Base-by-base conservation (phyloP, 495 filamentous ascomycete species). In the Penicillium cinerascens region DNA sequence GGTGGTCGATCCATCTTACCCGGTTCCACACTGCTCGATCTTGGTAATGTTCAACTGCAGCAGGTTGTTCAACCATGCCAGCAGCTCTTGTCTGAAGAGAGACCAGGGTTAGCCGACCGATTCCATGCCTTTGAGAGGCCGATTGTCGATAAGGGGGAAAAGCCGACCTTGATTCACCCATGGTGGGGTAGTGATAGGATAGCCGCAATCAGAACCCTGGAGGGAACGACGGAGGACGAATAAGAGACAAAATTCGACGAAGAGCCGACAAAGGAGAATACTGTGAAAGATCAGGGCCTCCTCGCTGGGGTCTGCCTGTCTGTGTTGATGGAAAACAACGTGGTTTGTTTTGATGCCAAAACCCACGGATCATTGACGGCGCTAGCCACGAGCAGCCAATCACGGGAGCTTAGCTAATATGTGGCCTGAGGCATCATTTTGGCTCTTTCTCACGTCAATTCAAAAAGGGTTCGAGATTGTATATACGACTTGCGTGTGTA, bases 1-100 rank as follows among this genome's bases (percentile, higher is more conserved):
- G 66, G 64, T 60, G 59, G 67, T 59, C 57, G 58, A 55, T 58
- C 44, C 13, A 66, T 68, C 87, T 61, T 87, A 98, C 93, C 93
- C 93, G 60, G 93, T 97, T 61, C 93, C 93, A 72, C 93, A 97
- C 79, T 98, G 95, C 74, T 98, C 93, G 67, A 98, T 87, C 74
- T 96, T 97, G 67, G 92, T 97, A 51, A 98, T 83, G 75, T 97
- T 97, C 59, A 97, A 83, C 77, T 95, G 89, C 49, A 98, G 84
- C 46, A 97, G 89, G 80, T 87, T 90, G 80, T 98, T 98, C 61
- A 98, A 75, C 93, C 93, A 98, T 74, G 86, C 84, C 54, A 98
- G 81, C 54, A 98, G 84, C 75, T 98, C 93, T 74, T 98, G 93
- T 79, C 93, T 98, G 53, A 25, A 48, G 16, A 18, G n/a, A 16